Evolutionary conservation across 768 basidiomycete species (phyloP).

Genomic region (Leccinum arenicola): DNA sequence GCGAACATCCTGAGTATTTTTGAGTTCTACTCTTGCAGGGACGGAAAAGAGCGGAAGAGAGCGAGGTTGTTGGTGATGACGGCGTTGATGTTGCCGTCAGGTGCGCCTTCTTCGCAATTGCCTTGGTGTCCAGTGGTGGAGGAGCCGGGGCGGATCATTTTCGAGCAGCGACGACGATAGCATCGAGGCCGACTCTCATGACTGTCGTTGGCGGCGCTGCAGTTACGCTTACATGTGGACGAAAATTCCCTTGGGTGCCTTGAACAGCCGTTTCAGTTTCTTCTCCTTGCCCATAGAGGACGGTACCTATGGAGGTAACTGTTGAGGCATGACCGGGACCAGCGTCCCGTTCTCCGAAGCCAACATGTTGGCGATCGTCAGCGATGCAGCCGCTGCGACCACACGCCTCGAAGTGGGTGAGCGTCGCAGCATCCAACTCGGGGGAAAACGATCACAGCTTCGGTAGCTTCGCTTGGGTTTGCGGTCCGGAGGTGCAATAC

Average conservation of each 20-base stretch:
- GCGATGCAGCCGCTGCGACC: slow-evolving; percentile 78
- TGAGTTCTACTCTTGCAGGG: slow-evolving; percentile 89
- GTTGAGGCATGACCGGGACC: slow-evolving; percentile 49
- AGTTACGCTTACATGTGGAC: slow-evolving; percentile 43
- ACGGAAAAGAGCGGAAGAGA: slow-evolving; percentile 74
- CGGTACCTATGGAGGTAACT: slow-evolving; percentile 24
- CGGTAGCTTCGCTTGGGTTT: slow-evolving; percentile 91
- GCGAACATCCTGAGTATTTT: slow-evolving; percentile 79
- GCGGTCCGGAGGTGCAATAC: slow-evolving; percentile 85
- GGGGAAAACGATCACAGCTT: slow-evolving; percentile 82
- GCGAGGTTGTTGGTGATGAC: slow-evolving; percentile 90
- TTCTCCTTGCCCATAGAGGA: slow-evolving; percentile 53
- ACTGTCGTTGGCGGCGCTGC: slow-evolving; percentile 72
- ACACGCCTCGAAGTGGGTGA: slow-evolving; percentile 77
- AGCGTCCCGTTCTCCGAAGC: slow-evolving; percentile 84
- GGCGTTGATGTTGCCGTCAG: slow-evolving; percentile 60
- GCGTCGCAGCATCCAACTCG: slow-evolving; percentile 66
- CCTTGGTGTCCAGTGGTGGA: slow-evolving; percentile 46
- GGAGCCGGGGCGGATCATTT: slow-evolving; percentile 38
- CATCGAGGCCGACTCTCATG: slow-evolving; percentile 52
- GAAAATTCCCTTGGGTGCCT: slow-evolving; percentile 55
- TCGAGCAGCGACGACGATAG: slow-evolving; percentile 55
- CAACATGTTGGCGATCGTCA: slow-evolving; percentile 90
- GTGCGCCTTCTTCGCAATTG: slow-evolving; percentile 57
- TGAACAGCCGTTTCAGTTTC: slow-evolving; percentile 70